Evolutionary conservation across 176 grass and related monocot species (phyloP).

Genomic region (Ampelocalamus luodianensis): DNA sequence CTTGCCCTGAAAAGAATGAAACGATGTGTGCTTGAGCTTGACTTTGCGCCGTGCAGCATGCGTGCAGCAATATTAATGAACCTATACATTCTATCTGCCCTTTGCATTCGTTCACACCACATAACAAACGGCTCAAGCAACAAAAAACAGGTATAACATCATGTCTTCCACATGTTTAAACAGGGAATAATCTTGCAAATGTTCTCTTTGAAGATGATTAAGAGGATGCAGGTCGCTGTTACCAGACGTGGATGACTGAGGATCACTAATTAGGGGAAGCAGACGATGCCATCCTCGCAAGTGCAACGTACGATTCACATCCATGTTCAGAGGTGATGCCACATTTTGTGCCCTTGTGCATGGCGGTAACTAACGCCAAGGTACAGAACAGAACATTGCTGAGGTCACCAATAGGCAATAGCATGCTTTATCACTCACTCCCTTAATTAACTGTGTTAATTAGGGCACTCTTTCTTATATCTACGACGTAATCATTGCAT

Average conservation of each 20-base stretch:
- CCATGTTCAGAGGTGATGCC: background rate
- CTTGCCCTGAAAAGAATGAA: constrained; percentile 8
- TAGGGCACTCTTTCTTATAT: background rate
- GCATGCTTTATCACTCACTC: background rate
- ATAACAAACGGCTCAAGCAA: background rate
- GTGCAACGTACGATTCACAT: background rate
- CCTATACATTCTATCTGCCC: background rate
- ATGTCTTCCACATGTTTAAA: constrained; percentile 45
- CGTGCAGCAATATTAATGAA: background rate
- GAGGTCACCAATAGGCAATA: background rate
- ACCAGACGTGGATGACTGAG: background rate
- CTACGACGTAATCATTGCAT: background rate
- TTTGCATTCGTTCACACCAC: background rate
- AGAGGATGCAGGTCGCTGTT: background rate
- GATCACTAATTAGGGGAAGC: background rate
- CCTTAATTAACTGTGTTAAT: background rate
- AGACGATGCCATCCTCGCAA: background rate
- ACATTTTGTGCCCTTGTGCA: background rate
- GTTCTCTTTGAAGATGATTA: background rate
- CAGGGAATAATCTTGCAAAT: constrained; percentile 30
- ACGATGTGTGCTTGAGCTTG: background rate
- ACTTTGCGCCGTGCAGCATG: background rate
- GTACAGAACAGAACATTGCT: background rate
- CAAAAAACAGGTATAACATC: background rate
- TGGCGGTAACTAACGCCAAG: background rate